Percentiles rank a stretch among this genome's conserved stretches.
Evolutionary conservation across 768 basidiomycete genomes (phyloP).

Genomic region (Rhodotorula babjevae): DNA sequence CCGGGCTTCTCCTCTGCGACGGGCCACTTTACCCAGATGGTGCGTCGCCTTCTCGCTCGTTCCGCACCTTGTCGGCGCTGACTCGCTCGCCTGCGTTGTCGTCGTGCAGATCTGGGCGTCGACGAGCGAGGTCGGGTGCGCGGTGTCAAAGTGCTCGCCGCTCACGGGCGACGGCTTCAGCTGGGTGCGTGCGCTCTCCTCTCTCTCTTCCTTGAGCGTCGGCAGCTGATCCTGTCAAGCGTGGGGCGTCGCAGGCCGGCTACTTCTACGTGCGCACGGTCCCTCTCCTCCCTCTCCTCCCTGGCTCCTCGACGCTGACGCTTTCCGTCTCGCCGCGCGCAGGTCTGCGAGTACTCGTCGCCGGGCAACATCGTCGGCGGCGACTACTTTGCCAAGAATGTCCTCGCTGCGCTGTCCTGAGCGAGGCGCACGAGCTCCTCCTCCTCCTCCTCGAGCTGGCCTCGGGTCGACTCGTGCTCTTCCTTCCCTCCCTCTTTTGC

Average conservation of each 20-base stretch:
- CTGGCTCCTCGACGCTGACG: neutral
- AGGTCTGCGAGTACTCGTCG: neutral
- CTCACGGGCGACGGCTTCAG: neutral
- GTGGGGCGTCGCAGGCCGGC: neutral
- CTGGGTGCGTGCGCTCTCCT: neutral
- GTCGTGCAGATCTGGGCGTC: constrained; percentile 42
- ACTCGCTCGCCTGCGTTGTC: neutral
- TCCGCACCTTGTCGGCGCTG: neutral
- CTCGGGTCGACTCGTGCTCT: neutral
- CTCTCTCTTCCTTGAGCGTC: too few species aligned
- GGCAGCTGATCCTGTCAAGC: too few species aligned
- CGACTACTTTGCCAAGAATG: constrained; percentile 1
- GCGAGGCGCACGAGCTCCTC: neutral
- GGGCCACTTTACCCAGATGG: constrained; percentile 23
- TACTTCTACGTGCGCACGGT: neutral
- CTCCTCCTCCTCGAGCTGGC: neutral
- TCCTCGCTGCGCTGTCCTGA: neutral
- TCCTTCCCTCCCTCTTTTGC: too few species aligned
- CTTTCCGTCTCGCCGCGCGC: neutral
- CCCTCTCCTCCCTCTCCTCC: too few species aligned
- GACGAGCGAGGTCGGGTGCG: constrained; percentile 44
- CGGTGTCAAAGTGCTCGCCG: constrained; percentile 34
- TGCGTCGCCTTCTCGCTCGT: neutral
- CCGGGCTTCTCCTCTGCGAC: constrained; percentile 38
- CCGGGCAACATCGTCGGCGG: constrained; percentile 1